Base-by-base conservation (phyloP, 2,329 filamentous ascomycete species). In the Pyrenochaeta sp. region DNA sequence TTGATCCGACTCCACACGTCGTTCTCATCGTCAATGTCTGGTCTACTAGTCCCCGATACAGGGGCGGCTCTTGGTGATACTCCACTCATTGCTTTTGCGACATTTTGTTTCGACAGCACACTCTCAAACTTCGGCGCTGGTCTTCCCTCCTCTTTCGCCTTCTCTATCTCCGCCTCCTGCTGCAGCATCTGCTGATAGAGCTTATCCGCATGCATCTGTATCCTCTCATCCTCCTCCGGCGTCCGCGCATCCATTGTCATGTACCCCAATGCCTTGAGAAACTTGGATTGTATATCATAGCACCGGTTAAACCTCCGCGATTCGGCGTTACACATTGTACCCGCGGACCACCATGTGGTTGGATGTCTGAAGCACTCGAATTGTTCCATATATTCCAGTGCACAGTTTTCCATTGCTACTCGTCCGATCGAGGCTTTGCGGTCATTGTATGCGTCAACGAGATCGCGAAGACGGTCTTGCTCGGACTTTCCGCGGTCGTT, bases 141-240 rank as follows among this genome's bases (percentile, higher is more conserved):
- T 69, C 71, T 77, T 63, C 72, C 86, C 77, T 77, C 84, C 52
- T 84, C 82, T 76, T 88, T 88, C 36, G 90, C 91, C 69, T 88
- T 84, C 63, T 90, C 87, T n/a, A 91, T 87, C 62, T 85, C 86
- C 22, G 82, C 83, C 78, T 99, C 94, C 74, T 96, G 92, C 60
- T 87, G 85, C 37, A 96, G 78, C 89, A 98, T 92, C 67, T 90
- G 88, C 71, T 94, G 91, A 78, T 93, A 99, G 40, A 99, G 84
- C 62, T 87, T 87, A 80, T 99, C 95, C 58, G 94, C 94, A 77
- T 97, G 93, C 89, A 98, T 92, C 79, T 98, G 95, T 61, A 99
- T 81, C 58, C 56, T 92, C 67, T 90, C 87, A 76, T 97, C 93
- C 69, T 97, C 91, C 50, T 91, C 85, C 30, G 88, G 84, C 0